Base-by-base conservation (phyloP, 345 rosid species). In the Linum tenue region DNA sequence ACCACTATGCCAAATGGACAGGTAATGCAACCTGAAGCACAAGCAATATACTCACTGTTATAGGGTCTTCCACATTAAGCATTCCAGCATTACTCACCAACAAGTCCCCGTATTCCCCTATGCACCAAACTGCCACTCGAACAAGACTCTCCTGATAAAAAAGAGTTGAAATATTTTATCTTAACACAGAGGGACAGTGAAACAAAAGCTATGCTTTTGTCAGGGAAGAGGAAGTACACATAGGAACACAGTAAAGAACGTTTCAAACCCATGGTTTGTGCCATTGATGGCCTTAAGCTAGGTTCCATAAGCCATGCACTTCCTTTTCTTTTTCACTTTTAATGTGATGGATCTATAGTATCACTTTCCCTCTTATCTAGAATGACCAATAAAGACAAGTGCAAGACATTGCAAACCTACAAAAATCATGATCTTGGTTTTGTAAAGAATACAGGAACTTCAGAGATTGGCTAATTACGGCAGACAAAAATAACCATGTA, bases 31-130 rank as follows among this genome's bases (percentile, higher is more conserved):
- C 62, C 67, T 36, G 65, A 53, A 5, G 41, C 55, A 70, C 40
- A 57, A 62, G 53, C 53, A 48, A 12, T 62, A 59, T 69, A 73
- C 91, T 83, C 73, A 95, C 99, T 51, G 96, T 91, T 73, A 89
- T 63, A 59, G 97, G 90, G 73, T 91, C 92, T 79, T 95, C 99
- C 50, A 80, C 67, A 75, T 82, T 78, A 76, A 95, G 92, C 91
- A 89, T 78, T 71, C 99, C 97, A 31, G 69, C 82, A 83, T 83
- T 91, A 69, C 85, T 87, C 58, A 91, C 89, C 86, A 95, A 76
- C 79, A 95, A 63, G 77, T 95, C 99, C 71, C 97, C 99, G 72
- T 90, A 95, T 80, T 95, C 99, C 70, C 99, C 99, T 59, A 95
- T 79, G 83, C 97, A 95, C 99, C 99, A 95, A 64, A 89, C 83